Conservation (phyloP, 2,329 filamentous ascomycete genomes). For the Apiospora marii region DNA sequence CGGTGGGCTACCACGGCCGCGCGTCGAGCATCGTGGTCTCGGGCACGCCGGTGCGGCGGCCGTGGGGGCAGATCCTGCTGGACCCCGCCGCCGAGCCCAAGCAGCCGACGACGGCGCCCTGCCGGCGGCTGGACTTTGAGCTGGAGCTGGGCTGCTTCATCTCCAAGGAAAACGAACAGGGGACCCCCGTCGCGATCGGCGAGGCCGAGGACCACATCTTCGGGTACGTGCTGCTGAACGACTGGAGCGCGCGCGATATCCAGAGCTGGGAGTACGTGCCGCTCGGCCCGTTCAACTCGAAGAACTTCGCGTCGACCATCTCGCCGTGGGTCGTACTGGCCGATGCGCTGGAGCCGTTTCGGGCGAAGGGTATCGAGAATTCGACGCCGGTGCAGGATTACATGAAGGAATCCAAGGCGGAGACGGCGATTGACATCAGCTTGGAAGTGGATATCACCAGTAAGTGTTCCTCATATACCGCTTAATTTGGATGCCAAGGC, state of each 20-base stretch:
- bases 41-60: conserved; percentile 75
- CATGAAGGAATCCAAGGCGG: conserved; percentile 64
- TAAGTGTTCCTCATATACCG: conserved; percentile 41
- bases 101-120: conserved; percentile 68
- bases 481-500: neutral
- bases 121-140: conserved; percentile 77
- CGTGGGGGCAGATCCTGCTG: conserved; percentile 76
- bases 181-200: conserved; percentile 67
- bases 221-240: conserved; percentile 83
- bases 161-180: conserved; percentile 69
- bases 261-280: conserved; percentile 88
- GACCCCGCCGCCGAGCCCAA: conserved; percentile 69
- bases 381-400: conserved; percentile 48
- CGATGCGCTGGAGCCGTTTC: conserved; percentile 73
- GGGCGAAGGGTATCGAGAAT: conserved; percentile 44
- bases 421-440: conserved; percentile 73
- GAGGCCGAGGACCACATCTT: conserved; percentile 77
- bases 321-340: conserved; percentile 81
- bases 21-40: conserved; percentile 79
- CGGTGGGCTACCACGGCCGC: conserved; percentile 83
- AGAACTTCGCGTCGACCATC: conserved; percentile 83
- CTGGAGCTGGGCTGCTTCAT: conserved; percentile 82
- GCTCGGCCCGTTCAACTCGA: conserved; percentile 81
- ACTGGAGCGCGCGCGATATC: conserved; percentile 86
- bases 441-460: conserved; percentile 71